Conservation (phyloP, 345 rosid genomes). For the Eucalyptus fibrosa region DNA sequence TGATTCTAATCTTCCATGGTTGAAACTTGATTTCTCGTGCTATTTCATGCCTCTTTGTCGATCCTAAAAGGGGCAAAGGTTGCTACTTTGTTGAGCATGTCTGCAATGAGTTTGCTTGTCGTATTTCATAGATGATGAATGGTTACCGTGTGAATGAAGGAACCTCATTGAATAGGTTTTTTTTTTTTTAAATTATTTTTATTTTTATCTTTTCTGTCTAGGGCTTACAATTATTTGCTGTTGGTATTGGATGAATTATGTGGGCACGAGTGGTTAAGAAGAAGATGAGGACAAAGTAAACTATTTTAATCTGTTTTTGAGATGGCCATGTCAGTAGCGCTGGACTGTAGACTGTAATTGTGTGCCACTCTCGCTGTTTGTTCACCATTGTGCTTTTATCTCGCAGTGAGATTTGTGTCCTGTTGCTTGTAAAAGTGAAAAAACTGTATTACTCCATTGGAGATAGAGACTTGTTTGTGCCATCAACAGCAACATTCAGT, state of each 20-base stretch:
- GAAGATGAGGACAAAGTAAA: not conserved
- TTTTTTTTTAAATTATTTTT: not conserved
- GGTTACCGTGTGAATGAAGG: not conserved
- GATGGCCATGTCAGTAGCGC: not conserved
- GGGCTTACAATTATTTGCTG: not conserved
- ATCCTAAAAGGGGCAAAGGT: not conserved
- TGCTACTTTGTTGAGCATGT: not conserved
- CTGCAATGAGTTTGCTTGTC: not conserved
- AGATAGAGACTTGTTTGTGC: not conserved
- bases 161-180: not conserved
- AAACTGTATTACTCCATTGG: not conserved
- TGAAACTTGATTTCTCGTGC: not conserved
- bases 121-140: not conserved
- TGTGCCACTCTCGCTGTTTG: not conserved
- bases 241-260: not conserved
- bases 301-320: not conserved
- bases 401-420: not conserved
- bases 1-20: not conserved
- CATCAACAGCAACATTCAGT: not conserved
- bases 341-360: not conserved
- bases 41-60: not conserved
- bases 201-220: not conserved
- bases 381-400: not conserved
- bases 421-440: not conserved
- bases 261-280: not conserved